phyloP scores from a whole-genome alignment of 1,284 basidiomycete species.

The Porogramme epimiltina region DNA sequence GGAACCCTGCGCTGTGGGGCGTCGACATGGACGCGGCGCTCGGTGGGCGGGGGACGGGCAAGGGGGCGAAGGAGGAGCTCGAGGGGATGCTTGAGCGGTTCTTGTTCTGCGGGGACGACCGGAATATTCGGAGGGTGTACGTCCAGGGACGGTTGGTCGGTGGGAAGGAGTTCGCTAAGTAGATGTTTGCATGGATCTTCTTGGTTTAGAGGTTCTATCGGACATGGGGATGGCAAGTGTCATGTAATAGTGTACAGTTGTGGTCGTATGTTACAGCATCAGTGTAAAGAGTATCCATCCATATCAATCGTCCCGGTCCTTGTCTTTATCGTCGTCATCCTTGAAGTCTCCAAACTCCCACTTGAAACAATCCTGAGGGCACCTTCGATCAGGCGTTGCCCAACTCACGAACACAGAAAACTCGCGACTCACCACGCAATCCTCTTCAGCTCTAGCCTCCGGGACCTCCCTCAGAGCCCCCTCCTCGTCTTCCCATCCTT shows the following conservation, averaged over 20 bases:
- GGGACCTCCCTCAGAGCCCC: constrained; percentile 37
- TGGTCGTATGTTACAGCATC: too few species aligned
- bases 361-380: constrained; percentile 60
- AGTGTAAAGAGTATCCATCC: too few species aligned
- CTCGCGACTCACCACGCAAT: constrained; percentile 46
- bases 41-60: constrained; percentile 24
- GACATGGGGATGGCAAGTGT: too few species aligned
- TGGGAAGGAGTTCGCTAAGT: constrained; percentile 45
- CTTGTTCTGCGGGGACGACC: constrained; percentile 85
- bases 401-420: neutral
- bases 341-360: constrained; percentile 66
- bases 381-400: neutral
- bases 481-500: constrained; percentile 46
- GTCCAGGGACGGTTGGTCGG: constrained; percentile 84
- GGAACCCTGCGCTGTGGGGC: constrained; percentile 68
- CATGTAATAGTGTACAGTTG: neutral
- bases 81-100: constrained; percentile 68
- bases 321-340: constrained; percentile 21
- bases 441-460: constrained; percentile 33
- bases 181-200: too few species aligned
- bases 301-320: constrained; percentile 2
- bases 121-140: constrained; percentile 85
- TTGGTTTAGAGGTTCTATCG: too few species aligned
- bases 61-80: constrained; percentile 33
- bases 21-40: constrained; percentile 37